Conservation (phyloP, 2,329 filamentous ascomycete species). For the Raffaelea arxii region DNA sequence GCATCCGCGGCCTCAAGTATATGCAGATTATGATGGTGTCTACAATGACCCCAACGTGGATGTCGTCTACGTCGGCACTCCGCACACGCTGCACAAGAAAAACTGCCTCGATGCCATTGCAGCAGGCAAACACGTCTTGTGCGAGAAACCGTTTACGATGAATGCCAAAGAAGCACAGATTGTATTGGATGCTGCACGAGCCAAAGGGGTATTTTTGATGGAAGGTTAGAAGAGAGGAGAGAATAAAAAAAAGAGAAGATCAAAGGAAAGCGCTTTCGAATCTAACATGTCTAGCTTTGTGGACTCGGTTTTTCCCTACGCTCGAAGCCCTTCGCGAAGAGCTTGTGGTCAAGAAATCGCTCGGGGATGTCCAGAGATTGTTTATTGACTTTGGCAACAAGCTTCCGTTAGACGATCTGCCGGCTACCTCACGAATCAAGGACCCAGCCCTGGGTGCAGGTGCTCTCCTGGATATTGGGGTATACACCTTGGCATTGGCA, state of each 20-base stretch:
- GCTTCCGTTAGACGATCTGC: conserved; percentile 21
- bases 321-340: conserved; percentile 22
- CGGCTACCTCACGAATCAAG: conserved; percentile 21
- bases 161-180: conserved; percentile 18
- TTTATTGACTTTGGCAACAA: conserved; percentile 30
- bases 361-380: conserved; percentile 26
- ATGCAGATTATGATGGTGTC: conserved; percentile 29
- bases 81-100: conserved; percentile 33
- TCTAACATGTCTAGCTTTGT: conserved; percentile 23
- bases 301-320: conserved; percentile 32
- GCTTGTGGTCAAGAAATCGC: conserved; percentile 26
- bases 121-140: conserved; percentile 60
- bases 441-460: conserved; percentile 30
- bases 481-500: conserved; percentile 32
- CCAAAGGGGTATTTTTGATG: conserved; percentile 31
- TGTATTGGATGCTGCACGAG: conserved; percentile 27
- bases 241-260: background rate
- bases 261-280: background rate
- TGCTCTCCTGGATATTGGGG: conserved; percentile 31
- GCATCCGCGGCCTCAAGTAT: background rate
- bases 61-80: conserved; percentile 35
- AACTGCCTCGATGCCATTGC: conserved; percentile 26
- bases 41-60: conserved; percentile 31
- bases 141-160: conserved; percentile 55
- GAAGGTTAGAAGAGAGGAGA: conserved; percentile 16